A percentile compares a stretch with the other conserved stretches of the same genome.
These are phyloP conservation scores for Hawksworthiomyces lignivorus DNA, from an alignment of 2,329 filamentous ascomycete genomes.

Conservation along the genomic window DNA sequence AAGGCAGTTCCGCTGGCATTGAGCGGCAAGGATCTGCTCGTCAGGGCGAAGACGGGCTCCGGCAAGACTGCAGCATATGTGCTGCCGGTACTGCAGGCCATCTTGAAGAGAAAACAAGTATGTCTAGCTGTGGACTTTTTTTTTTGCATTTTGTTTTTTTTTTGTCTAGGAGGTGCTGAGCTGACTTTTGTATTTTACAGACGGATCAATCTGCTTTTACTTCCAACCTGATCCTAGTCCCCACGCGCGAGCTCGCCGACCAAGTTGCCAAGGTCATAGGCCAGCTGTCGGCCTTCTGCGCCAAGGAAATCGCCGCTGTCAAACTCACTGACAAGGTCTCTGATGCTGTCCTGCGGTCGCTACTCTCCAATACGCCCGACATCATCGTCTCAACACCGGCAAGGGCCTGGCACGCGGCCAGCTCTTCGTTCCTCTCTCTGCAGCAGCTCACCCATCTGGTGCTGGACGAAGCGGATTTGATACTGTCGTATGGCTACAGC, in stretches of 20 bases:
- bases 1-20: constrained; percentile 83
- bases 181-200: too few species aligned
- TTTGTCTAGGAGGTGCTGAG: too few species aligned
- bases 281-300: constrained; percentile 72
- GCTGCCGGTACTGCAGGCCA: constrained; percentile 76
- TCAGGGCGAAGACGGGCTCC: constrained; percentile 88
- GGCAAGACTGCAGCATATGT: constrained; percentile 97
- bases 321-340: constrained; percentile 89
- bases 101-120: constrained; percentile 64
- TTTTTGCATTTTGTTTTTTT: background rate
- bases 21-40: constrained; percentile 81
- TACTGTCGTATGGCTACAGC: constrained; percentile 89
- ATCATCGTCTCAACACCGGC: constrained; percentile 86
- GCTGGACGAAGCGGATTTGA: constrained; percentile 88
- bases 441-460: constrained; percentile 69
- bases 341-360: constrained; percentile 77
- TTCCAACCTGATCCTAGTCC: constrained; percentile 81
- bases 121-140: too few species aligned
- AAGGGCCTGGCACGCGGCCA: constrained; percentile 71
- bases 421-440: constrained; percentile 62
- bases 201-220: constrained; percentile 47
- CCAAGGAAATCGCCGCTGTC: constrained; percentile 71
- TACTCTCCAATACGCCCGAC: constrained; percentile 79
- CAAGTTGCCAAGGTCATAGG: constrained; percentile 78
- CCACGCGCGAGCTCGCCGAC: constrained; percentile 87